Base-by-base conservation (phyloP, 352 stramenopile genomes). In the Pythium utonaiense region DNA sequence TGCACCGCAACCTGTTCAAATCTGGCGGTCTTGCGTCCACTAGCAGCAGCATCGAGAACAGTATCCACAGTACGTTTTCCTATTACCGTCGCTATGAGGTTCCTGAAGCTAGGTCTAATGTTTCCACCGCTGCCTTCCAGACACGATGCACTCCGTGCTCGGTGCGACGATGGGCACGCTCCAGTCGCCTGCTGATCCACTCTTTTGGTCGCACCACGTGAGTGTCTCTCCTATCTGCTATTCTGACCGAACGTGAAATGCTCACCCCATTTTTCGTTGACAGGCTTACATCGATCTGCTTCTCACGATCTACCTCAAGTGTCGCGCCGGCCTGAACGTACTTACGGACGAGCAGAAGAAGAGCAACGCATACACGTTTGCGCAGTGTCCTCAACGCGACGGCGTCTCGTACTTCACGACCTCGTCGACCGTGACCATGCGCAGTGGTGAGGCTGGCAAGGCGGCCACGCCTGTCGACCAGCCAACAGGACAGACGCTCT, bases 161-260 rank as follows among this genome's bases (percentile, higher is more conserved):
- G 70, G 69, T 8, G 75, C 69, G 7, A 50, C 69, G 0, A 87
- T 89, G 77, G 60, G 44, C n/a, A 78, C 74, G 13, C 59, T 83
- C 17, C 64, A 81, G 51, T 70, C 77, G 3, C 77, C 80, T 0
- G 36, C 66, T 2, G 79, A 87, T 51, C 79, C 77, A 0, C 60
- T 89, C 9, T 87, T 89, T 56, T 86, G 70, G 53, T 66, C 70
- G 2, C 77, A 87, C 24, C 77, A 89, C 47, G 71, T 60, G 6
- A 45, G 34, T 45, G 30, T 17, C 7, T 53, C 41, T 14, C 25
- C 0, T 31, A n/a, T 16, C 6, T 16, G n/a, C 10, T 42, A 4
- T 21, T 13, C 4, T 21, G 34, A 6, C 7, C 4, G n/a, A 42
- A 13, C 10, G 30, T n/a, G 12, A 17, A 12, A 7, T 28, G 13